Conservation (phyloP, 306 rosid species). For the Aeschynomene evenia region DNA sequence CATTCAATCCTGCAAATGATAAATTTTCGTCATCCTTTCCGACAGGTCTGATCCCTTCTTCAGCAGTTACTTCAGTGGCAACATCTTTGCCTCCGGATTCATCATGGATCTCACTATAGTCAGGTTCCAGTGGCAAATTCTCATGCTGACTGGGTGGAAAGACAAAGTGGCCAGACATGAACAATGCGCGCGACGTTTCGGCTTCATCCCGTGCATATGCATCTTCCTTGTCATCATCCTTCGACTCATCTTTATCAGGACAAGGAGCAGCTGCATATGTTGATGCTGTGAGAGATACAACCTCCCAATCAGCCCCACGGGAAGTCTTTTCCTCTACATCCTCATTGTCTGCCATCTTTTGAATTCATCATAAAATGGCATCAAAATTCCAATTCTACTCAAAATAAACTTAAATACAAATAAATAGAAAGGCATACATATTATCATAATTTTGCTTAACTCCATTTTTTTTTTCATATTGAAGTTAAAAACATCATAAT, state of each 20-base stretch:
- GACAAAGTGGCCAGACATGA: conserved; percentile 87
- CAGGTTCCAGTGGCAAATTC: conserved; percentile 75
- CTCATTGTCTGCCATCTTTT: conserved; percentile 73
- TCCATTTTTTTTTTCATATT: not conserved
- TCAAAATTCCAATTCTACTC: conserved; percentile 28
- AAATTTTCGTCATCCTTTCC: conserved; percentile 66
- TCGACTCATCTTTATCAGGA: conserved; percentile 52
- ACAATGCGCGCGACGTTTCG: conserved; percentile 77
- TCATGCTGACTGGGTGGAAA: conserved; percentile 87
- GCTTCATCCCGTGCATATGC: conserved; percentile 44
- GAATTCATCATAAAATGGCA: conserved; percentile 28
- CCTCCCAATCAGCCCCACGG: conserved; percentile 96
- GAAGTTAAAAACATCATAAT: not conserved
- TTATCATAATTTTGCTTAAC: too few relatives aligned
- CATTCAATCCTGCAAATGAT: conserved; percentile 52
- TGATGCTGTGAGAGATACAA: conserved; percentile 90
- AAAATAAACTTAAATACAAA: conserved; percentile 9
- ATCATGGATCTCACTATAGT: conserved; percentile 41
- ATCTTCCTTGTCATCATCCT: conserved; percentile 44
- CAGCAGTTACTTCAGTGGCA: conserved; percentile 43
- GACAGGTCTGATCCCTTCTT: conserved; percentile 45
- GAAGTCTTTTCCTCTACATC: conserved; percentile 60
- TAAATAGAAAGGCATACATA: not conserved
- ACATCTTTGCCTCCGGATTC: conserved; percentile 48
- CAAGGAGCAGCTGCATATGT: conserved; percentile 92